Percentiles rank a stretch among this genome's conserved stretches.
Evolutionary conservation across 371 early-diverging fungal genomes (phyloP).

Genomic region (Phascolomyces articulosus): DNA sequence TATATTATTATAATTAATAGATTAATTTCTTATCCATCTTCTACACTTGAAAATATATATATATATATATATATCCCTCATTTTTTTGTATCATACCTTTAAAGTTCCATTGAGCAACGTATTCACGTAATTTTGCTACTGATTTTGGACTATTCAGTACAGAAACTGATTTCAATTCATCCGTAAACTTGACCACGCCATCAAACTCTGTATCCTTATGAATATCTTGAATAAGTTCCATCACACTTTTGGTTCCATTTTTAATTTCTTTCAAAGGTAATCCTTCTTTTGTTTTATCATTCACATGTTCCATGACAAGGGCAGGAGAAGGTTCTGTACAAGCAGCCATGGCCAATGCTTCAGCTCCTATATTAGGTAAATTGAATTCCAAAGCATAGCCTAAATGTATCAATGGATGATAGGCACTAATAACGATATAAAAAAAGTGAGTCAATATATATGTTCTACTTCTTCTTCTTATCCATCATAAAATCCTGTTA

Average conservation of each 20-base stretch:
- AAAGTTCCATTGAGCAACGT: slow-evolving; percentile 32
- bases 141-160: slow-evolving; percentile 5
- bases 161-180: neutral
- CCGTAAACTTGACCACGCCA: slow-evolving; percentile 20
- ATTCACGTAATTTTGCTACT: slow-evolving; percentile 24
- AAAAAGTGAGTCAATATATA: too few species aligned
- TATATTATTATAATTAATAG: neutral
- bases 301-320: neutral
- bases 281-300: neutral
- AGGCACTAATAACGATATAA: too few species aligned
- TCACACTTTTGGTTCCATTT: neutral
- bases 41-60: neutral
- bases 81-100: slow-evolving; percentile 15
- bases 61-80: neutral
- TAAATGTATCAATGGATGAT: slow-evolving; percentile 64
- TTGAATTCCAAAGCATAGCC: slow-evolving; percentile 69
- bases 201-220: neutral
- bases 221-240: slow-evolving; percentile 1
- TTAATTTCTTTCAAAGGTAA: neutral
- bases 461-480: too few species aligned
- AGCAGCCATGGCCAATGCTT: slow-evolving; percentile 46
- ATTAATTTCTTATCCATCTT: neutral
- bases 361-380: slow-evolving; percentile 49
- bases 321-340: neutral
- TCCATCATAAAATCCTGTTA: too few species aligned